Conservation (phyloP, 768 basidiomycete species). For the Hydnum rufescens region DNA sequence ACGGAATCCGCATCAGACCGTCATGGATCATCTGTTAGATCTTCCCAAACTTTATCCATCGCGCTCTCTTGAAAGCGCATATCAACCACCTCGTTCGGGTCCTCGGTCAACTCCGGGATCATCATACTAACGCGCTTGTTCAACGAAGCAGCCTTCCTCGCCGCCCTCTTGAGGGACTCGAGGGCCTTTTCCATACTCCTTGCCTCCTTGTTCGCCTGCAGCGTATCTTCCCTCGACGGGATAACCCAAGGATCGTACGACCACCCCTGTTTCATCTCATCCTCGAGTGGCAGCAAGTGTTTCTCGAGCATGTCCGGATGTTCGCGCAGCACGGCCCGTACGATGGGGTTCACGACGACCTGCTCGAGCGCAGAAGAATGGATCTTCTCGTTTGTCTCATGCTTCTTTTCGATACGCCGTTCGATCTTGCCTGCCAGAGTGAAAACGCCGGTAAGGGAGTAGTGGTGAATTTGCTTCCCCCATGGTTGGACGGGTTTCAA, state of each 20-base stretch:
- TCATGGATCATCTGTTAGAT: too few relatives aligned
- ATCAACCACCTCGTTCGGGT: too few relatives aligned
- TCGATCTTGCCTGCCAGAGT: background rate
- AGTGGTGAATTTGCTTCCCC: background rate
- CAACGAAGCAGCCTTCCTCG: too few relatives aligned
- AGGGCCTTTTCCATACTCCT: too few relatives aligned
- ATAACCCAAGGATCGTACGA: background rate
- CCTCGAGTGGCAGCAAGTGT: background rate
- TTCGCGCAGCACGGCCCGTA: background rate
- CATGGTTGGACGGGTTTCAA: background rate
- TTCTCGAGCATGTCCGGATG: background rate
- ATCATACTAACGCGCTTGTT: too few relatives aligned
- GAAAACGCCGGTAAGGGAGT: background rate
- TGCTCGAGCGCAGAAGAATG: background rate
- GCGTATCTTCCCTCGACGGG: too few relatives aligned
- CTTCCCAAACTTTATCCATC: too few relatives aligned
- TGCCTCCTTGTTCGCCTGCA: too few relatives aligned
- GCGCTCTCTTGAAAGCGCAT: too few relatives aligned
- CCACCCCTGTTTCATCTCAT: background rate
- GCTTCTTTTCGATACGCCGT: background rate
- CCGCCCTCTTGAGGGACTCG: too few relatives aligned
- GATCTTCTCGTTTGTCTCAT: background rate
- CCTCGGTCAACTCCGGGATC: too few relatives aligned
- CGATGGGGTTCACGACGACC: background rate
- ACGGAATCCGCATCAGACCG: too few relatives aligned